Conservation (phyloP, 2,329 filamentous ascomycete genomes). For the Verticillium nonalfalfae region DNA sequence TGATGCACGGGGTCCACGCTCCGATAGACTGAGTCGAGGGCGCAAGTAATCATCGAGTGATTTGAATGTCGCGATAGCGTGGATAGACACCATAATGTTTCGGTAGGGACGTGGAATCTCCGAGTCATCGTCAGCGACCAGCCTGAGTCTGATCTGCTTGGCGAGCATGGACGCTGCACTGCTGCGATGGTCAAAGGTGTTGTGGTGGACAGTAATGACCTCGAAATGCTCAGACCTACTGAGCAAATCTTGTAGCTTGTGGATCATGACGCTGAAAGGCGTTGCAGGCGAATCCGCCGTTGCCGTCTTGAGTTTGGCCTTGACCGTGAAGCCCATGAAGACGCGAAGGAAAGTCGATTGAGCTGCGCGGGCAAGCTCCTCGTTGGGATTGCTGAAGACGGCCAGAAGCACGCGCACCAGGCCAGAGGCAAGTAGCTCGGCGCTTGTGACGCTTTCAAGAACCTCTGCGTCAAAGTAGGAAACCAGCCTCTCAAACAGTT, state of each 20-base stretch:
- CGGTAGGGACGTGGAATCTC: conserved; percentile 83
- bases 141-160: conserved; percentile 85
- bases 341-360: conserved; percentile 82
- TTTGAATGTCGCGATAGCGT: conserved; percentile 97
- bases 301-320: conserved; percentile 57
- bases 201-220: conserved; percentile 90
- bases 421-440: conserved; percentile 84
- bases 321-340: conserved; percentile 77
- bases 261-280: conserved; percentile 82
- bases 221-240: conserved; percentile 98
- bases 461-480: conserved; percentile 85
- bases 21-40: conserved; percentile 76
- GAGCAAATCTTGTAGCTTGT: conserved; percentile 91
- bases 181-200: conserved; percentile 82
- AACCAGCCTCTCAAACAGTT: conserved; percentile 70
- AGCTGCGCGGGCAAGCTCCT: conserved; percentile 56
- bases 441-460: conserved; percentile 89
- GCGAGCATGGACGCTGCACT: conserved; percentile 94
- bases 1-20: conserved; percentile 56
- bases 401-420: conserved; percentile 79
- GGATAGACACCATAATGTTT: conserved; percentile 97
- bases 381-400: conserved; percentile 69
- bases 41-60: conserved; percentile 92
- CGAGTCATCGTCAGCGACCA: conserved; percentile 84
- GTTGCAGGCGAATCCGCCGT: conserved; percentile 67